Evolutionary conservation across 306 rosid genomes (phyloP).

Genomic region (Prunus mongolica): DNA sequence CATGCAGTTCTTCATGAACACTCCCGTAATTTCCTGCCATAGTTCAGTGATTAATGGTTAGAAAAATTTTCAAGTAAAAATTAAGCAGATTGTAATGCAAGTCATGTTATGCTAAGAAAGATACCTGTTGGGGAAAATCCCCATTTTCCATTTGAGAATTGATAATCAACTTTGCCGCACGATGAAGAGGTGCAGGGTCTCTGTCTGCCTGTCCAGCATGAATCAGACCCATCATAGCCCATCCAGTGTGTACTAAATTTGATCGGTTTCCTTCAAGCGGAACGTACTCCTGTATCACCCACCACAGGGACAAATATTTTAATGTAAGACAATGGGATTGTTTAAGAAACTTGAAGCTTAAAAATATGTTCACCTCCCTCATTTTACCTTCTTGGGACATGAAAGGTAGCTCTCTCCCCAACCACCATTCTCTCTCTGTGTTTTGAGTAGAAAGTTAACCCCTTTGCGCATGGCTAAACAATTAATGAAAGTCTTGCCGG

Average conservation of each 20-base stretch:
- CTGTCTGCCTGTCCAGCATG: constrained; percentile 24
- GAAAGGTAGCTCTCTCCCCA: constrained; percentile 75
- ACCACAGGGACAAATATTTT: too few relatives aligned
- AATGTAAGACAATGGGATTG: neutral
- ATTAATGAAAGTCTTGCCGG: too few relatives aligned
- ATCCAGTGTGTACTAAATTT: constrained; percentile 63
- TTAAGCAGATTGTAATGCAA: neutral
- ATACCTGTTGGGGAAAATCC: constrained; percentile 67
- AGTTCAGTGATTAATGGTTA: too few relatives aligned
- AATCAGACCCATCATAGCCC: constrained; percentile 67
- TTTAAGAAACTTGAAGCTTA: neutral
- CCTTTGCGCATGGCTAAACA: constrained; percentile 9
- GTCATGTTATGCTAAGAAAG: neutral
- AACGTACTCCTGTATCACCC: constrained; percentile 28
- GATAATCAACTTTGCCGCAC: constrained; percentile 48
- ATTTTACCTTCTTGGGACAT: constrained; percentile 39
- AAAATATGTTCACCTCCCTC: too few relatives aligned
- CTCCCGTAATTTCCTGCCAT: too few relatives aligned
- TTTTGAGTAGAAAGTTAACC: constrained; percentile 41
- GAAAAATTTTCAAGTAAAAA: too few relatives aligned
- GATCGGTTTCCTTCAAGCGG: constrained; percentile 49
- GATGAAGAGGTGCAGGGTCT: constrained; percentile 41
- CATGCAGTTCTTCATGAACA: constrained; percentile 46
- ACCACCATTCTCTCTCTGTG: constrained; percentile 55
- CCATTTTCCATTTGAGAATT: constrained; percentile 61